Base-by-base conservation (phyloP, 257 asterid genomes). In the Primulina eburnea region DNA sequence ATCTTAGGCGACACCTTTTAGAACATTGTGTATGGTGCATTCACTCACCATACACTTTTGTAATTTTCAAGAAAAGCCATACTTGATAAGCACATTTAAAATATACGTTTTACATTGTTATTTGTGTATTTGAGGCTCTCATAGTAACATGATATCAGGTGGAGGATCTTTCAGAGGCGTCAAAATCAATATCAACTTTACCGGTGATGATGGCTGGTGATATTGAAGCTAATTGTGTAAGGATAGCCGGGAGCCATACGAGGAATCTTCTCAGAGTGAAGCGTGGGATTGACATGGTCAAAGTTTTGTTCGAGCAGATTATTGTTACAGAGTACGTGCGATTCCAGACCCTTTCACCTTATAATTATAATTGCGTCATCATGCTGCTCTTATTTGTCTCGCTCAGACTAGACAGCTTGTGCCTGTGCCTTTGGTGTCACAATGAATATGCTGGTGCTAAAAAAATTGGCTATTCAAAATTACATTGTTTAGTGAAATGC, bases 221-320 rank as follows among this genome's bases (percentile, higher is more conserved):
- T 78, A 69, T 92, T 68, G 84, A 84, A 68, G 84, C 87, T 9
- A 69, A 87, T 74, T 85, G 96, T 71, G 98, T 90, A 72, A 74
- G 82, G 73, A 87, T 20, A 71, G 89, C 83, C 4, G 98, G 97
- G 38, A 92, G 98, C 73, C 98, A 92, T 82, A 88, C 98, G 8
- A 82, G 97, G 84, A 92, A 90, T 82, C 82, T 92, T 66, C 79
- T 92, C 69, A 84, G 96, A 75, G 98, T 92, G 75, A 92, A 92
- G 80, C 97, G 98, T 57, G 98, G 98, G 75, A 68, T 92, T 2
- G 93, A 92, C 80, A 92, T 92, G 97, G 92, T 92, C 67, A 92
- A 79, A 78, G 93, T 92, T 65, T 80, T 92, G 80, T 92, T 92
- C 53, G 96, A 88, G 81, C 90, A 88, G 69, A 90, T 92, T 80